Evolutionary conservation across 2,329 filamentous ascomycete species (phyloP), one percentile per base, ranked within the genome.

Genomic region (Reticulascus tulasneorum): DNA sequence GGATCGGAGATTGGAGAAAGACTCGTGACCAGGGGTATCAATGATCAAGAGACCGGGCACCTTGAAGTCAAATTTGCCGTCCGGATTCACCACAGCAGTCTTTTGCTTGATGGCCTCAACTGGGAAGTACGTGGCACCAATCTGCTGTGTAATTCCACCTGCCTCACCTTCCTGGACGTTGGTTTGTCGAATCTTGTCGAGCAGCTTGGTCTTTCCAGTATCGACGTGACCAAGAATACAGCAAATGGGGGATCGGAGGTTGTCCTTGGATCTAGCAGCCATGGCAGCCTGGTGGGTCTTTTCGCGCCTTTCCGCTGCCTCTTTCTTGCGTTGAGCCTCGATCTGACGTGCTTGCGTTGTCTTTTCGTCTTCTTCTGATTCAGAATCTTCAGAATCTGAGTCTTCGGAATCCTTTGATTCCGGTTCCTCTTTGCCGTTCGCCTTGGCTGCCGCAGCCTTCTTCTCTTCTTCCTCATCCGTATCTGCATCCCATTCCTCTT

Each of bases 161-260:
- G 93, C 94, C 77, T 98, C 93, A 55, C 93, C 93, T 67, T 97
- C 93, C 59, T 98, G 94, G 23, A 98, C 93, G 58, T 98, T 97
- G 39, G 93, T 97, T 64, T 96, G 89, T 55, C 93, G 86, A 56
- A 98, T 87, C 72, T 98, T 98, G 73, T 98, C 93, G 40, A 98
- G 77, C 46, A 98, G 73, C 71, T 97, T 98, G n/a, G 93, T 98
- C 73, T 98, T 98, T 62, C 93, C 93, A 29, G 94, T 98, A 82
- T 98, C 93, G 78, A 98, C 93, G 79, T 98, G 93, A 55, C 93
- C 93, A 47, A 98, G 80, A 77, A 98, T 98, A 84, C 91, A 97
- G 75, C 93, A 97, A 66, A 98, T 98, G 35, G 93, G 93, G 25
- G 93, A 97, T 40, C 93, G 88, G 38, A 98, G 78, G 64, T 98